Base-by-base conservation (phyloP, 805 yeast genomes). In the Pichia ethanolica region DNA sequence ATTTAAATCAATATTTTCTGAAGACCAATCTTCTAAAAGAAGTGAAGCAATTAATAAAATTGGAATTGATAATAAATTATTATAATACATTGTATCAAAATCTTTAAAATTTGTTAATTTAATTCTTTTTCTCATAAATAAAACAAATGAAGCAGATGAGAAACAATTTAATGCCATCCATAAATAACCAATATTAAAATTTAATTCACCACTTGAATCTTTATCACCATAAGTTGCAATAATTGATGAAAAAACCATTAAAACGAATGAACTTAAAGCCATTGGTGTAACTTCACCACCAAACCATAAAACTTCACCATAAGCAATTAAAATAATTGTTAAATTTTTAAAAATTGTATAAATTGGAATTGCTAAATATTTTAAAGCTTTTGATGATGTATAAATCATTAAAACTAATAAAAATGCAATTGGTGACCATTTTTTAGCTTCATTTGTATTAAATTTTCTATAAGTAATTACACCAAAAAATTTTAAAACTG, bases 141-240 rank as follows among this genome's bases (percentile, higher is more conserved):
- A 77, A 42, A 93, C 98, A 66, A 89, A 93, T 8, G 93, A 77
- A 43, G 99, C 98, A 49, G 95, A 86, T 14, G 97, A 81, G 66
- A 91, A 75, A 76, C 99, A 93, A 81, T 93, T 93, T 64, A 83
- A 64, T 58, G 88, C 78, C 99, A 93, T 93, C 99, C 99, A 93
- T 69, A 89, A 69, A 80, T 93, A 93, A 54, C 99, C 99, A 53
- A 81, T 68, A 61, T 79, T 78, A 57, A 77, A 68, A 49, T 74
- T 66, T 53, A 66, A 68, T 26, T 62, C 61, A 48, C 71, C 71
- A 34, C 67, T 51, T 35, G 73, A 56, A 53, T 71, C 65, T 30
- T 72, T 70, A 52, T 71, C 74, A 68, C 97, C 93, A 75, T 88
- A 81, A 56, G 95, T 90, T 43, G 99, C 99, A 59, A 93, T 86